phyloP scores from a whole-genome alignment of 2,329 filamentous ascomycete species.

The Hymenoscyphus albidus region DNA sequence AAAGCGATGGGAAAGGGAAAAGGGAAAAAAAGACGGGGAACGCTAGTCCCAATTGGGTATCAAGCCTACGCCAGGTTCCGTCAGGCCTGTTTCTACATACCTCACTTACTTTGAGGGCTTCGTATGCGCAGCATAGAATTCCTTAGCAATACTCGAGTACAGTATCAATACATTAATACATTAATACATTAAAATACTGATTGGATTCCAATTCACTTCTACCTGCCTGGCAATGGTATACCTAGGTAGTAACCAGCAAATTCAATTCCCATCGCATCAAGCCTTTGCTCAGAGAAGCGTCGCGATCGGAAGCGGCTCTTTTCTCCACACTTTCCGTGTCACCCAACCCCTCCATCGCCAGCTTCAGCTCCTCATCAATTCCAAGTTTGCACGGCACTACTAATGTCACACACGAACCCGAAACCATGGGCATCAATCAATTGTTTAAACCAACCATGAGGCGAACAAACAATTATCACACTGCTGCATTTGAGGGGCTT shows the following conservation, averaged over 20 bases:
- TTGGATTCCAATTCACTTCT: not conserved
- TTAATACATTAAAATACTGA: no score
- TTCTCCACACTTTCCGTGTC: slow-evolving; percentile 1
- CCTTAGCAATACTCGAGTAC: not conserved
- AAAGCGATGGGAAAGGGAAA: not conserved
- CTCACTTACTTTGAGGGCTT: no score
- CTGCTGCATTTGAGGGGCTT: not conserved
- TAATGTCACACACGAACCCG: not conserved
- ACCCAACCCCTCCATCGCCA: not conserved
- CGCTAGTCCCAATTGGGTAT: not conserved
- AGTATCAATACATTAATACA: no score
- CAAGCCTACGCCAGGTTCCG: not conserved
- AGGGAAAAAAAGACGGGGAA: not conserved
- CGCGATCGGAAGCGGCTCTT: slow-evolving; percentile 1
- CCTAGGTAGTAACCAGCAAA: not conserved
- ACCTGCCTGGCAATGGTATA: no score
- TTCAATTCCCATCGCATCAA: not conserved
- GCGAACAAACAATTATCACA: not conserved
- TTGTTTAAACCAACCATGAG: not conserved
- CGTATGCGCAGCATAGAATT: not conserved
- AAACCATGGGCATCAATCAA: not conserved
- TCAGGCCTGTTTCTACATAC: not conserved
- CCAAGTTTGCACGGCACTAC: not conserved
- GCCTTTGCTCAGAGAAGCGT: not conserved
- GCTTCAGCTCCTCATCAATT: not conserved